Conservation (phyloP, 257 asterid genomes). For the Solanum pimpinellifolium region DNA sequence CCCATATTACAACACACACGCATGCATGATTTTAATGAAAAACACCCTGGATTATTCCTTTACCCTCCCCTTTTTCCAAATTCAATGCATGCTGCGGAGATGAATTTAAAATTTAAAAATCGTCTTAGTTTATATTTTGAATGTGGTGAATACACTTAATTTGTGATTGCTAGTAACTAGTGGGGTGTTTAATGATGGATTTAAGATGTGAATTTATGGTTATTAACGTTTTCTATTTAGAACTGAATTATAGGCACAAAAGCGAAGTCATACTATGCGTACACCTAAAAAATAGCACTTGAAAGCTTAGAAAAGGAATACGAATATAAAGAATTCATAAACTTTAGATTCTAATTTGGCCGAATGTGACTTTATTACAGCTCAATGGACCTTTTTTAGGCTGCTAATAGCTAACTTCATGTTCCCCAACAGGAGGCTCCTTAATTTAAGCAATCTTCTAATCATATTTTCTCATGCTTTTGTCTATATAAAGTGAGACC, state of each 20-base stretch:
- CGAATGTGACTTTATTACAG: neutral
- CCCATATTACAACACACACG: neutral
- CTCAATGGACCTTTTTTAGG: neutral
- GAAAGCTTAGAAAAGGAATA: neutral
- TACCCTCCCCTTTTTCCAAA: constrained; percentile 29
- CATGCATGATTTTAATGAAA: neutral
- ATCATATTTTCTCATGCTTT: neutral
- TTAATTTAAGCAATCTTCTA: neutral
- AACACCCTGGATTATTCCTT: constrained; percentile 67
- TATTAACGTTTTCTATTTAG: no score
- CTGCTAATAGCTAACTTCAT: neutral
- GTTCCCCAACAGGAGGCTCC: neutral
- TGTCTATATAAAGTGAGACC: neutral
- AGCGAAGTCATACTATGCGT: neutral
- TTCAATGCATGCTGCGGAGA: constrained; percentile 24
- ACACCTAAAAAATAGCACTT: neutral
- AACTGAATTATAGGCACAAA: neutral
- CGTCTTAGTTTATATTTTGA: neutral
- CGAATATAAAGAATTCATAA: neutral
- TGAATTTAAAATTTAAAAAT: neutral
- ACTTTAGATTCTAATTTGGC: neutral
- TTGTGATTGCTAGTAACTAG: neutral
- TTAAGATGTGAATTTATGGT: no score
- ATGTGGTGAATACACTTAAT: neutral
- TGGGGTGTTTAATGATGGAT: no score